Evolutionary conservation across 371 early-diverging fungal genomes (phyloP), one percentile per base, ranked within the genome.

Genomic region (Lichtheimia hyalospora): DNA sequence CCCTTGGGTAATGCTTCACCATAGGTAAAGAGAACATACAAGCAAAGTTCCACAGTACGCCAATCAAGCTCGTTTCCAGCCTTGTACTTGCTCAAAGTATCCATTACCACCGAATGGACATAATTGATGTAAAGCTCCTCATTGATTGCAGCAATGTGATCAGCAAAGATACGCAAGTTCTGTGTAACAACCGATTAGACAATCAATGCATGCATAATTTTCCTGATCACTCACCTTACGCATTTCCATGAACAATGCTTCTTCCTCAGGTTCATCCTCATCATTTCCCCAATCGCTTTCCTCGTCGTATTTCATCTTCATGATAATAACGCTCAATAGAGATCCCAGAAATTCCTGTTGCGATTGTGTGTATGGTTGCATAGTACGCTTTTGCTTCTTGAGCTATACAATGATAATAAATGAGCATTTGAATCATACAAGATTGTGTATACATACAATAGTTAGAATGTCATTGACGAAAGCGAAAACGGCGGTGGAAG

Each of bases 271-370:
- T 39, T 87, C 94, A 46, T 90, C 91, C 21, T 87, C 90, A 24
- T 82, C 88, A 39, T 85, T 86, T 46, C 87, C 87, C 79, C 88
- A 90, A 14, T 90, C 91, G 40, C 83, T 80, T 34, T 89, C 96
- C 34, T 89, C 89, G 66, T 93, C 87, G 63, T 93, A 96, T 76
- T 93, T 91, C 85, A 96, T 88, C 79, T 96, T 96, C 49, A 83
- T 67, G 25, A 95, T 84, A 23, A 94, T 69, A 0, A 85, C 89
- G 24, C 84, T 84, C 52, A 97, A 74, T 20, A 96, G 73, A 23
- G 87, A 84, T 4, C 73, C 77, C 56, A 92, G 61, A 42, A 92
- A 85, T 62, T 77, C 85, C 57, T 82, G 86, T 63, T 93, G 92
- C n/a, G 83, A 67, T 41, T 80, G 78, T 18, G 80, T 78, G 50